Evolutionary conservation across 2,329 filamentous ascomycete genomes (phyloP).

Genomic region (Corinectria fuckeliana): DNA sequence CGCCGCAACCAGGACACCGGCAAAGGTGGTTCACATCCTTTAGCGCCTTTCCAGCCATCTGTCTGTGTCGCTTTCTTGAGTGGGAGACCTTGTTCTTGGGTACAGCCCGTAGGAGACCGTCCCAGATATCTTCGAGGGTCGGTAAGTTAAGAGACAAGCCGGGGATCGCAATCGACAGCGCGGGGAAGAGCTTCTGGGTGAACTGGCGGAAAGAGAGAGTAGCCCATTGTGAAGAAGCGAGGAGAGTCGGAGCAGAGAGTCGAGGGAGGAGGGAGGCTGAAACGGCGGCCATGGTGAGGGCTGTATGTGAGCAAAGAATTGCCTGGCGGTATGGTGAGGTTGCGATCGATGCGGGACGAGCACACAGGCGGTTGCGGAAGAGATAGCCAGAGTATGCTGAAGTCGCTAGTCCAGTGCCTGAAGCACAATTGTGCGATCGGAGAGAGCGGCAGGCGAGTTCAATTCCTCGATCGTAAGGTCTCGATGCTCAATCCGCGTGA

Average conservation of each 20-base stretch:
- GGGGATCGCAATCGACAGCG: slow-evolving; percentile 64
- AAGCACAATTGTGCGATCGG: slow-evolving; percentile 14
- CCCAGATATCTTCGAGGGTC: slow-evolving; percentile 83
- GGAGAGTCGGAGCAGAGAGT: slow-evolving; percentile 51
- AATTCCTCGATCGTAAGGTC: slow-evolving; percentile 24
- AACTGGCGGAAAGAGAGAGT: slow-evolving; percentile 54
- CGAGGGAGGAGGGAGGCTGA: slow-evolving; percentile 61
- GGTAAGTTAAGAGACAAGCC: slow-evolving; percentile 62
- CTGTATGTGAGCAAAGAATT: slow-evolving; percentile 16
- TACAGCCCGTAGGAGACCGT: slow-evolving; percentile 87
- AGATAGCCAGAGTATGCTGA: not conserved
- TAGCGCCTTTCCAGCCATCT: slow-evolving; percentile 93
- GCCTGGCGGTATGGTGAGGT: slow-evolving; percentile 14
- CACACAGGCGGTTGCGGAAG: not conserved
- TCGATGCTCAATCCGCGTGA: slow-evolving; percentile 32
- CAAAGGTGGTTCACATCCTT: slow-evolving; percentile 89
- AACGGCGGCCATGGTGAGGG: slow-evolving; percentile 52
- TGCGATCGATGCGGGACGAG: slow-evolving; percentile 13
- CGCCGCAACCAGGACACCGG: slow-evolving; percentile 88
- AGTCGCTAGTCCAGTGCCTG: not conserved
- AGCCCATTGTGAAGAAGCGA: slow-evolving; percentile 51
- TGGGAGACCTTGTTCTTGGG: slow-evolving; percentile 99
- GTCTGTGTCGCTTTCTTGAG: slow-evolving; percentile 90
- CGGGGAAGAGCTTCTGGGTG: slow-evolving; percentile 57
- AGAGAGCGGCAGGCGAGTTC: slow-evolving; percentile 11